Conservation (phyloP, 805 yeast species). For the Kazachstania martiniae region DNA sequence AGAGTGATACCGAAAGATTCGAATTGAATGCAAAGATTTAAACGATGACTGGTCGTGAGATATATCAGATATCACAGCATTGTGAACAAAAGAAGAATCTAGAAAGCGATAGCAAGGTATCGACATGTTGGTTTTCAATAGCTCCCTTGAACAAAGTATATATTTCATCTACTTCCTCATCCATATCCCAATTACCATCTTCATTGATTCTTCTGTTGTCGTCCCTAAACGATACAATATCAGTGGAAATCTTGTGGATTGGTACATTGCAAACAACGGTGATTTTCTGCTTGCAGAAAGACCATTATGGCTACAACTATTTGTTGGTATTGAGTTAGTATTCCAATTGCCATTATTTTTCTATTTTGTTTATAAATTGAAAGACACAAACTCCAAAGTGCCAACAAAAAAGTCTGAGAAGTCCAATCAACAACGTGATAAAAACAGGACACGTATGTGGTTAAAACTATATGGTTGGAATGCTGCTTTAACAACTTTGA, state of each 20-base stretch:
- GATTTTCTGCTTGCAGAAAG: conserved; percentile 54
- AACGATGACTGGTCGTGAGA: too few relatives aligned
- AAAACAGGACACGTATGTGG: conserved; percentile 11
- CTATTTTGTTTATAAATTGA: conserved; percentile 15
- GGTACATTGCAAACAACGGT: conserved; percentile 54
- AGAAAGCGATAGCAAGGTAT: too few relatives aligned
- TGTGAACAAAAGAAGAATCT: too few relatives aligned
- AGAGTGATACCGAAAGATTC: too few relatives aligned
- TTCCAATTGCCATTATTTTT: conserved; percentile 76
- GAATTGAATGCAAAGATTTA: too few relatives aligned
- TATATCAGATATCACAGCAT: too few relatives aligned
- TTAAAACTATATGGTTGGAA: conserved; percentile 66
- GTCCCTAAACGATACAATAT: conserved; percentile 39
- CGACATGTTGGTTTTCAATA: too few relatives aligned
- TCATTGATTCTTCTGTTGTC: conserved; percentile 65
- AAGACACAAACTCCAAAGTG: conserved; percentile 3
- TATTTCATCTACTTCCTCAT: conserved; percentile 45
- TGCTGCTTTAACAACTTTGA: conserved; percentile 69
- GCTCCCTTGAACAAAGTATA: too few relatives aligned
- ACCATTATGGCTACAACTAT: conserved; percentile 65
- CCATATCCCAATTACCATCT: conserved; percentile 66
- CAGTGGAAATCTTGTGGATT: conserved; percentile 40
- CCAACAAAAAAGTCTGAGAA: conserved; percentile 4
- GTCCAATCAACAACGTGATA: neutral
- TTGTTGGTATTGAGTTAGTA: conserved; percentile 60